Evolutionary conservation across 164 flowering plant genomes (phyloP).

Genomic region (Houttuynia cordata): DNA sequence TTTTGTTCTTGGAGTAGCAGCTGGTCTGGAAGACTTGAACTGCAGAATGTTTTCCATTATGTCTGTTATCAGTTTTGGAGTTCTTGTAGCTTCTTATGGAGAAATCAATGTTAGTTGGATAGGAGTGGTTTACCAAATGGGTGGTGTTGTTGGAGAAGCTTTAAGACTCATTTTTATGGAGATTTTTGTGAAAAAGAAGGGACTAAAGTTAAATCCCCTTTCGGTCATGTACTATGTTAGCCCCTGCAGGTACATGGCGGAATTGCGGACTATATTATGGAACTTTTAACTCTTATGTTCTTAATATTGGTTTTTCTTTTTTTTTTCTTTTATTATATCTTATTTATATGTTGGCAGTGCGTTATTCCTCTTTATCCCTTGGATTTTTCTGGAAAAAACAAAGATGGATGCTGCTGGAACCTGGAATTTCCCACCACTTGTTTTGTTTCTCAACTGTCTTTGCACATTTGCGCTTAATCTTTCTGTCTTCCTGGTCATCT

Average conservation of each 20-base stretch:
- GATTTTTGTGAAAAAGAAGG: conserved; percentile 89
- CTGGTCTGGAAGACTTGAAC: conserved; percentile 89
- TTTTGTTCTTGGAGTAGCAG: conserved; percentile 83
- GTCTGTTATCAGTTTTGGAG: conserved; percentile 97
- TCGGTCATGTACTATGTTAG: conserved; percentile 95
- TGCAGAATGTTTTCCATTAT: conserved; percentile 88
- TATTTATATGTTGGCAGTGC: conserved; percentile 45
- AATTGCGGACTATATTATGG: no score
- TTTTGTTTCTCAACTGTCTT: conserved; percentile 67
- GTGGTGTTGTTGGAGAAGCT: conserved; percentile 98
- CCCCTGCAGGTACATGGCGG: conserved; percentile 67
- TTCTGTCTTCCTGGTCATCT: conserved; percentile 93
- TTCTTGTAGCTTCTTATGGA: conserved; percentile 93
- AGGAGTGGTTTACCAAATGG: conserved; percentile 99
- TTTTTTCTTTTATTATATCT: not conserved
- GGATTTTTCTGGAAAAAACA: conserved; percentile 90
- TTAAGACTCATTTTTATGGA: conserved; percentile 97
- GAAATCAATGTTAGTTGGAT: conserved; percentile 86
- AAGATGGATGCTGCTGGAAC: conserved; percentile 71
- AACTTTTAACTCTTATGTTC: no score
- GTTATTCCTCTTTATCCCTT: conserved; percentile 80
- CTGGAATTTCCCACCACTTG: conserved; percentile 70
- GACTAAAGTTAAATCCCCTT: conserved; percentile 75
- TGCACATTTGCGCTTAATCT: conserved; percentile 97
- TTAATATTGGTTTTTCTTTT: no score